Conservation (phyloP, 1,284 basidiomycete species). For the Gomphus bonarii region DNA sequence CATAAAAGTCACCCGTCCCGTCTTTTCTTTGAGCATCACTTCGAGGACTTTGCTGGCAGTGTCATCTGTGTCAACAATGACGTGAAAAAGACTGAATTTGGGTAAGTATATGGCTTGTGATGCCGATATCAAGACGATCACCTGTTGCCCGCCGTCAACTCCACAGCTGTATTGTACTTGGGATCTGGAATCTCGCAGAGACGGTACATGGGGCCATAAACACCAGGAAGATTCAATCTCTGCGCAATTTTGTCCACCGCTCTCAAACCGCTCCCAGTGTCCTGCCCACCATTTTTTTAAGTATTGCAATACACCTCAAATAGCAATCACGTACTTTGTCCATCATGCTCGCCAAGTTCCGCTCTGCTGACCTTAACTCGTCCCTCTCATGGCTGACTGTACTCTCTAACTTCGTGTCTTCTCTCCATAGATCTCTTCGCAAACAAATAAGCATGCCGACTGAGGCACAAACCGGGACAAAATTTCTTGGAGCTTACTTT, state of each 20-base stretch:
- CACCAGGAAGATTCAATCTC: slow-evolving; percentile 62
- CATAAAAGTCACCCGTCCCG: slow-evolving; percentile 96
- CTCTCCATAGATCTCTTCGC: slow-evolving; percentile 77
- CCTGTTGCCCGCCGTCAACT: slow-evolving; percentile 93
- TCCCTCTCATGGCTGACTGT: slow-evolving; percentile 68
- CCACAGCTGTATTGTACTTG: slow-evolving; percentile 89
- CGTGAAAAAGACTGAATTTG: slow-evolving; percentile 76
- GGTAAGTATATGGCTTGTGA: slow-evolving; percentile 2
- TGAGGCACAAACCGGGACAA: neutral
- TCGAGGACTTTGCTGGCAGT: slow-evolving; percentile 86
- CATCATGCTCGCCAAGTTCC: slow-evolving; percentile 84
- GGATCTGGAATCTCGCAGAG: slow-evolving; percentile 86
- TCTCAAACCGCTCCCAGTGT: slow-evolving; percentile 80
- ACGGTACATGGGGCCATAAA: slow-evolving; percentile 90
- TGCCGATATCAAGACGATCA: slow-evolving; percentile 29
- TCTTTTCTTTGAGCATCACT: slow-evolving; percentile 86
- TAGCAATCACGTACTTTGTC: slow-evolving; percentile 59
- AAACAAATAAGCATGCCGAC: slow-evolving; percentile 15
- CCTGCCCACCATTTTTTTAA: slow-evolving; percentile 33
- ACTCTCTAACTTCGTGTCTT: slow-evolving; percentile 82
- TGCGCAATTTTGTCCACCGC: slow-evolving; percentile 79
- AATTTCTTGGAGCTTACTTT: slow-evolving; percentile 40
- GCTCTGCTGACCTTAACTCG: slow-evolving; percentile 74
- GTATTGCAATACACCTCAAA: neutral
- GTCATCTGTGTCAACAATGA: slow-evolving; percentile 93